Percentiles rank a stretch among this genome's conserved stretches.
Conservation (phyloP, 441 rosid species). For the Biscutella auriculata region DNA sequence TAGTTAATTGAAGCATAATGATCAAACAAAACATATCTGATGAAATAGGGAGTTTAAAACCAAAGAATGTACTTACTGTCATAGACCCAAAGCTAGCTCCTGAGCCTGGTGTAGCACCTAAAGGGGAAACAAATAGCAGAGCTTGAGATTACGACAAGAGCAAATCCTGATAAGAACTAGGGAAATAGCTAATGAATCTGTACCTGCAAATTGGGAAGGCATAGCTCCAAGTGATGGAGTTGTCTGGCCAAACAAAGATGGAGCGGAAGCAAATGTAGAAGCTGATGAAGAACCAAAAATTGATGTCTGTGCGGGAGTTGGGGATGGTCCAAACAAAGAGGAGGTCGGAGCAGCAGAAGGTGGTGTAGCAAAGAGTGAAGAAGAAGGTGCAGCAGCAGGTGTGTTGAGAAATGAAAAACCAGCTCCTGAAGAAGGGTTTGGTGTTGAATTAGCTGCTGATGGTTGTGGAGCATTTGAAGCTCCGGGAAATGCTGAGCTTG, state of each 20-base stretch:
- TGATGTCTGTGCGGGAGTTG: constrained; percentile 55
- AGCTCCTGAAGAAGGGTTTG: constrained; percentile 55
- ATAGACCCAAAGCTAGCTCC: constrained; percentile 78
- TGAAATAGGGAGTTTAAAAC: neutral
- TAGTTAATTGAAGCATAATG: neutral
- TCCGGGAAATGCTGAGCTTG: constrained; percentile 47
- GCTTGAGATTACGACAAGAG: neutral
- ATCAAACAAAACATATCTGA: neutral
- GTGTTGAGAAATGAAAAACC: constrained; percentile 57
- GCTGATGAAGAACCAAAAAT: constrained; percentile 40
- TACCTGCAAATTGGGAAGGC: constrained; percentile 39
- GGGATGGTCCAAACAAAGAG: constrained; percentile 48
- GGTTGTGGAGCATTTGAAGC: constrained; percentile 39
- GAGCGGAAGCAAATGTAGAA: constrained; percentile 44
- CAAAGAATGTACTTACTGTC: constrained; percentile 45
- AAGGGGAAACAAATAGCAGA: constrained; percentile 11
- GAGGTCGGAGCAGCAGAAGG: constrained; percentile 41
- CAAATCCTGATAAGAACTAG: neutral
- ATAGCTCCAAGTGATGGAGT: constrained; percentile 25
- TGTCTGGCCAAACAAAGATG: constrained; percentile 48
- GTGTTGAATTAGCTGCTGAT: constrained; percentile 28
- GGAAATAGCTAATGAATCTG: constrained; percentile 36
- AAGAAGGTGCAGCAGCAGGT: constrained; percentile 51
- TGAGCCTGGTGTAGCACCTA: constrained; percentile 58
- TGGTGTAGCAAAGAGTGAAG: constrained; percentile 68